Evolutionary conservation across 352 stramenopile genomes (phyloP), one percentile per base, ranked within the genome.

Genomic region (Phytopythium chamaehyphon): DNA sequence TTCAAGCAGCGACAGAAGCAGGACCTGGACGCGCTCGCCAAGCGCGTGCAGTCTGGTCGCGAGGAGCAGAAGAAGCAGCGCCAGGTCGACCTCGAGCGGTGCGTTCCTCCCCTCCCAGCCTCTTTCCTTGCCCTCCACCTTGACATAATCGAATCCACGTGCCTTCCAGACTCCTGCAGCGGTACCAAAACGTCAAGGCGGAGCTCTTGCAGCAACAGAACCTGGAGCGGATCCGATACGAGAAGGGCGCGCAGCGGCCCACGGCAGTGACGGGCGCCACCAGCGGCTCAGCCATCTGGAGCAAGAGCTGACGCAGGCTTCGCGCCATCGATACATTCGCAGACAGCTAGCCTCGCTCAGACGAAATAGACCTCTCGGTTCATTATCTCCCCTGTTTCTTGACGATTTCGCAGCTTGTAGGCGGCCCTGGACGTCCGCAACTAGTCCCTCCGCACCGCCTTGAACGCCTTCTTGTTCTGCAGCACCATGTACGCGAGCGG

Each of bases 11-110:
- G 71, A 3, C 96, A 98, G 62, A 80, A 91, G 36, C 84, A 97
- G 58, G 95, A 98, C 57, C 68, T 98, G 7, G 76, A 94, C 36
- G 95, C 93, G 22, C 73, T 98, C 33, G 73, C 96, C 55, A 98
- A 98, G 67, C 78, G 95, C 16, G 96, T 98, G 44, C 88, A 98
- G 68, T 95, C 87, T 1, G 93, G 92, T 2, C 84, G 89, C 46
- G 93, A 98, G 65, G 91, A 98, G 47, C 88, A 97, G 60, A 98
- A 98, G 65, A 98, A 98, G 61, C 92, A 97, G 62, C 77, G 93
- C 4, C 92, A 98, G 55, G 61, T 96, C 26, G 93, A 98, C 54
- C 72, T 98, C 9, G 95, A 98, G 63, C 66, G 85, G 79, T 88
- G 55, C 35, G 61, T 52, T 31, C 26, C 6, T 42, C 35, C 8